Evolutionary conservation across 2,329 filamentous ascomycete genomes (phyloP).

Genomic region (Fusarium sp.): DNA sequence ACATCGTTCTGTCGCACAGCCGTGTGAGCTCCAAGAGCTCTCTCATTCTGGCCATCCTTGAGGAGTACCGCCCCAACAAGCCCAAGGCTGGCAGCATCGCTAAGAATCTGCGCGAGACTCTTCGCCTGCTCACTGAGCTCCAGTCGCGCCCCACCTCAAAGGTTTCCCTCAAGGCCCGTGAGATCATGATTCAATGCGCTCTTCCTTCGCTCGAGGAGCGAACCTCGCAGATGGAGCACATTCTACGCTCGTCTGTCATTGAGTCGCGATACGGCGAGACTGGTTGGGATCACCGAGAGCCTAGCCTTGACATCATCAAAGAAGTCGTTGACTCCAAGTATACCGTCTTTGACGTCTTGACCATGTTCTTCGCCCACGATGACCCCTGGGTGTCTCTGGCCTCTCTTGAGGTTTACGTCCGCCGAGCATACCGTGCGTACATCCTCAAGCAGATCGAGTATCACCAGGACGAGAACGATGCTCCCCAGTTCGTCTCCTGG

Average conservation of each 20-base stretch:
- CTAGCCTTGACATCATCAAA: conserved; percentile 89
- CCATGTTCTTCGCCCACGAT: conserved; percentile 92
- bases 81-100: conserved; percentile 87
- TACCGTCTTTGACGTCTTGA: conserved; percentile 95
- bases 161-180: conserved; percentile 95
- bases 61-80: conserved; percentile 95
- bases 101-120: conserved; percentile 83
- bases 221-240: conserved; percentile 97
- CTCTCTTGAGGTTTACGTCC: conserved; percentile 94
- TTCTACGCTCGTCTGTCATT: conserved; percentile 91
- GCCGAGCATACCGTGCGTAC: conserved; percentile 96
- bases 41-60: conserved; percentile 87
- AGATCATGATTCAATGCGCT: conserved; percentile 96
- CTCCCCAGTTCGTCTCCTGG: conserved; percentile 85
- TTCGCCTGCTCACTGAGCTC: conserved; percentile 89
- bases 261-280: conserved; percentile 98
- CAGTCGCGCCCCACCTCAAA: conserved; percentile 81
- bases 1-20: conserved; percentile 92
- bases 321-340: conserved; percentile 99
- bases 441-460: conserved; percentile 90
- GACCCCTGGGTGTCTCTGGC: conserved; percentile 95
- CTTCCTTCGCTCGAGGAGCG: conserved; percentile 96
- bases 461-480: conserved; percentile 76
- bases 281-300: conserved; percentile 95
- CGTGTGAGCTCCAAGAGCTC: conserved; percentile 94